phyloP scores from a whole-genome alignment of 1,284 basidiomycete genomes.

The Macrocystidia cucumis region DNA sequence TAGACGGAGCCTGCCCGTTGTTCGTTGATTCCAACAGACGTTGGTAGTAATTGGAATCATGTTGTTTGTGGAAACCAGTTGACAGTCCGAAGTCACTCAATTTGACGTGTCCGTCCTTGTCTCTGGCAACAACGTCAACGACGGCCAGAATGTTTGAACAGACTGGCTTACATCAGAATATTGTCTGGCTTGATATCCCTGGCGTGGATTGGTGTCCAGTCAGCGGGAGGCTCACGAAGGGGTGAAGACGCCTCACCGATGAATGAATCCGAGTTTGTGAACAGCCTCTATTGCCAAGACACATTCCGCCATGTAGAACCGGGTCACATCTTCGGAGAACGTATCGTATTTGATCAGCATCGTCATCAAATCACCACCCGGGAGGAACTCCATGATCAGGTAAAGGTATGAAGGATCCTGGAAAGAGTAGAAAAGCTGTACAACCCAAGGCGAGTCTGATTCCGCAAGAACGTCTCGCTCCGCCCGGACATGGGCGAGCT shows the following conservation, averaged over 20 bases:
- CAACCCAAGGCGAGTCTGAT: constrained; percentile 97
- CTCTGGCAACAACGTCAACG: constrained; percentile 36
- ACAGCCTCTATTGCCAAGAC: constrained; percentile 88
- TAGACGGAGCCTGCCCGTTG: constrained; percentile 21
- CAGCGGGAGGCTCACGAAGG: constrained; percentile 1
- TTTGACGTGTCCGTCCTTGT: constrained; percentile 89
- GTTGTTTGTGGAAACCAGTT: constrained; percentile 92
- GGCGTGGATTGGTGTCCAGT: constrained; percentile 8
- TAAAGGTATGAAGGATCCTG: constrained; percentile 94
- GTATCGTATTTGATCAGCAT: constrained; percentile 99
- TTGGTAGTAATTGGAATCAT: constrained; percentile 89
- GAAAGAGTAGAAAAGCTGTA: constrained; percentile 97
- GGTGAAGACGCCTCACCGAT: constrained; percentile 46
- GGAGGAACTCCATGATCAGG: constrained; percentile 98
- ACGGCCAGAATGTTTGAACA: constrained; percentile 33
- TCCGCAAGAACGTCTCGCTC: constrained; percentile 91
- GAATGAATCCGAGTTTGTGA: constrained; percentile 90
- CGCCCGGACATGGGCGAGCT: constrained; percentile 91
- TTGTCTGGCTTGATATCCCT: constrained; percentile 98
- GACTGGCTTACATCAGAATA: constrained; percentile 49
- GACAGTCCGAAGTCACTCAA: constrained; percentile 95
- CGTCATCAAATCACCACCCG: constrained; percentile 97
- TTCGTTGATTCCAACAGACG: constrained; percentile 50
- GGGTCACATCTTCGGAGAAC: constrained; percentile 96
- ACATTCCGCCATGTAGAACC: constrained; percentile 96